Evolutionary conservation across 2,329 filamentous ascomycete species (phyloP), one percentile per base, ranked within the genome.

Genomic region (Thielaviopsis ethacetica): DNA sequence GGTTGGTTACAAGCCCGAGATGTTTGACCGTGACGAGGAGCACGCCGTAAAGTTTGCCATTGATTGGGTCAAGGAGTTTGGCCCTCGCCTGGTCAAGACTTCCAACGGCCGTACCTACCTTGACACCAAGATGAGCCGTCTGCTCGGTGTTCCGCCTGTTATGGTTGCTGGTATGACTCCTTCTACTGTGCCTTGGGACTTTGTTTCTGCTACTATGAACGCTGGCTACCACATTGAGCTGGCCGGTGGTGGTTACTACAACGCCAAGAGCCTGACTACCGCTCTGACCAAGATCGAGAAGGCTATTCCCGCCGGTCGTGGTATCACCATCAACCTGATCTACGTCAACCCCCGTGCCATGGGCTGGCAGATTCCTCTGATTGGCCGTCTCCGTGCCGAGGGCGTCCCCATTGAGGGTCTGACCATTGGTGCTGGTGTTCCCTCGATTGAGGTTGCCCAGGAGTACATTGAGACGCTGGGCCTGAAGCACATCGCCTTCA

Each of bases 1-100:
- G 71, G 86, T 98, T 62, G 93, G 93, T 59, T 98, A 96, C 78
- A 98, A 98, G 78, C 86, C 91, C 1, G 93, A 98, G 73, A 79
- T 98, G 56, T 98, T 98, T 66, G 91, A 98, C 69, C 86, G 93
- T 60, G 93, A 98, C 69, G 89, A 91, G 67, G 88, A 96, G 68
- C 83, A 96, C 67, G 91, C 93, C 5, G 86, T 98, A 67, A 93
- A 91, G 71, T 97, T 90, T 69, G 91, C 93, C 54, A 85, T 90
- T 30, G 89, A 98, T 71, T 98, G 94, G 94, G 90, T 98, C 60
- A 94, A 94, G 72, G 91, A 96, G 70, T 91, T 93, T 68, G 91
- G 91, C 10, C 93, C 94, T n/a, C 86, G 84, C 61, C 78, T 98
- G 51, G 84, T 95, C 66, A 93, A 88, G 73, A 96, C 88, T 15